phyloP scores from a whole-genome alignment of 2,329 filamentous ascomycete genomes.

The Lithohypha guttulata region DNA sequence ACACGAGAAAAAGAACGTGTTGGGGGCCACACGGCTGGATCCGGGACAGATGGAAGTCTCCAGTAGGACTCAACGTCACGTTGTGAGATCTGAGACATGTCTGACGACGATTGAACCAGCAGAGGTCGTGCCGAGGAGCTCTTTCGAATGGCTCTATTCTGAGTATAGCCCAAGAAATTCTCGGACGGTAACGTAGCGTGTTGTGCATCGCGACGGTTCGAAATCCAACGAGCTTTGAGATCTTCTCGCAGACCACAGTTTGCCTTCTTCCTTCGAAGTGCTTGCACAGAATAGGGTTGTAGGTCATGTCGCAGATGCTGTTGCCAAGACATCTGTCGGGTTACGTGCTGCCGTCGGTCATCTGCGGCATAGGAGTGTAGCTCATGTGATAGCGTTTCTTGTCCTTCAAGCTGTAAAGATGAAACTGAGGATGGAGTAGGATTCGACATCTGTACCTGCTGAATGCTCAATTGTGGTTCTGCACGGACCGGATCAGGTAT shows the following conservation, averaged over 20 bases:
- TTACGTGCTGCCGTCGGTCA: background rate
- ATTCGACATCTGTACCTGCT: too few relatives aligned
- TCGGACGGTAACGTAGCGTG: background rate
- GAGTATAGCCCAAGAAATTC: background rate
- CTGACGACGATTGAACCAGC: background rate
- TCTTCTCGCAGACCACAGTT: conserved; percentile 1
- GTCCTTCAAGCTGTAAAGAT: background rate
- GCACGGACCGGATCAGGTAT: too few relatives aligned
- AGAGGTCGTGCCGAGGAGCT: background rate
- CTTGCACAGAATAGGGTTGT: background rate
- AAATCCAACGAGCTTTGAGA: background rate
- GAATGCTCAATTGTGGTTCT: too few relatives aligned
- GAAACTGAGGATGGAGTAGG: background rate
- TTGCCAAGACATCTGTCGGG: conserved; percentile 2
- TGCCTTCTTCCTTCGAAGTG: background rate
- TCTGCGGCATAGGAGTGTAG: background rate
- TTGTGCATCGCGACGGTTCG: background rate
- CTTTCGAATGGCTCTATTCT: background rate
- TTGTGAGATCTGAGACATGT: background rate
- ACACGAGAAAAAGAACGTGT: too few relatives aligned
- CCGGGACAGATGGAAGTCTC: conserved; percentile 2
- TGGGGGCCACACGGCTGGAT: too few relatives aligned
- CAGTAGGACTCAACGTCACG: conserved; percentile 1
- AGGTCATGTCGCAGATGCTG: conserved; percentile 5
- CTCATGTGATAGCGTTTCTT: background rate